These are phyloP conservation scores for Fusarium anguioides DNA, from an alignment of 2,329 filamentous ascomycete genomes.

Conservation along the genomic window DNA sequence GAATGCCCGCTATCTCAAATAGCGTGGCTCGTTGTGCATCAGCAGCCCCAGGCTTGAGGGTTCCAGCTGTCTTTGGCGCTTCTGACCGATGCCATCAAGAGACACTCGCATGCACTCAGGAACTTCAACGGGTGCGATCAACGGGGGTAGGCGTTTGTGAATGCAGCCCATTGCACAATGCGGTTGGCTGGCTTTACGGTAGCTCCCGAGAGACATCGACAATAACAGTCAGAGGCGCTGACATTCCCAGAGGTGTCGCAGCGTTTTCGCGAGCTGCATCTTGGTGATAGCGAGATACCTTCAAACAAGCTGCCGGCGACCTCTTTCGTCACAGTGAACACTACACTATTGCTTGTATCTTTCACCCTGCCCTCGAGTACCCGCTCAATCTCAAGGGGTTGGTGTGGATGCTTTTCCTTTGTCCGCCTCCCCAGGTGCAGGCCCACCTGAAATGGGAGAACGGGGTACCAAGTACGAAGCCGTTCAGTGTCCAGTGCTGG, in stretches of 20 bases:
- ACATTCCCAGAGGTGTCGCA: constrained; percentile 25
- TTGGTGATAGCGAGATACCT: constrained; percentile 33
- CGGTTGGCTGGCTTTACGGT: constrained; percentile 8
- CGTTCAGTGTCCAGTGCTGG: background rate
- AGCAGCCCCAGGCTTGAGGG: constrained; percentile 16
- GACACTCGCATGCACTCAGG: background rate
- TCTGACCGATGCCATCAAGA: constrained; percentile 24
- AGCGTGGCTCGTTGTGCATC: constrained; percentile 18
- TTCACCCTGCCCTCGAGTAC: constrained; percentile 24
- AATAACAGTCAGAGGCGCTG: constrained; percentile 11
- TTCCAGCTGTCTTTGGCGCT: constrained; percentile 21
- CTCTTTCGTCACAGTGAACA: background rate
- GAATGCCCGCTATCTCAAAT: constrained; percentile 21
- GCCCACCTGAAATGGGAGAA: constrained; percentile 26
- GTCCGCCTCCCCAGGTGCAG: constrained; percentile 23
- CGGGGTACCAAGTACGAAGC: constrained; percentile 22
- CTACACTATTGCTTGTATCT: constrained; percentile 23
- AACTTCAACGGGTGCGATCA: constrained; percentile 24
- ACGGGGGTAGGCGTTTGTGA: constrained; percentile 18
- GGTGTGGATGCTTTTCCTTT: constrained; percentile 34
- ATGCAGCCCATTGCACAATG: constrained; percentile 15
- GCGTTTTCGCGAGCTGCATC: constrained; percentile 25
- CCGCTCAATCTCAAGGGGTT: constrained; percentile 16
- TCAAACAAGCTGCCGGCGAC: constrained; percentile 15
- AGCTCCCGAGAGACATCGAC: constrained; percentile 11